Base-by-base conservation (phyloP, 2,329 filamentous ascomycete genomes). In the Talaromyces albobiverticillius region DNA sequence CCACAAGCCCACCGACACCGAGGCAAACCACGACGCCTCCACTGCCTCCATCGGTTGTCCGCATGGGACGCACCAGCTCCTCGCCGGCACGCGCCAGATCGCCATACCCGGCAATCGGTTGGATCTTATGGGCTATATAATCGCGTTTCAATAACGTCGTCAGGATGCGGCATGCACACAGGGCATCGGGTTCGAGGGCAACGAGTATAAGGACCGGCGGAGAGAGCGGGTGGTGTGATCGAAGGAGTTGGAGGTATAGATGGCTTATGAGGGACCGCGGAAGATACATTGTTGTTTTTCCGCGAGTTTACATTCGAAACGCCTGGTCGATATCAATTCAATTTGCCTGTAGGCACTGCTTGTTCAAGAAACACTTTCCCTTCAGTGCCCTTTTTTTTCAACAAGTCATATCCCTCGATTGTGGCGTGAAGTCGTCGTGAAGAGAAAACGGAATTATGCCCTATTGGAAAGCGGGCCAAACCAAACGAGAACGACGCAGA, bases 71-170 rank as follows among this genome's bases (percentile, higher is more conserved):
- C 38, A 96, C 88, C 42, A 95, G 79, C 61, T 92, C 85, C 65
- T 83, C 82, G 43, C 92, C 92, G 20, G 87, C 87, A 62, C 84
- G 86, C 66, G 89, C 82, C 45, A 99, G 83, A 70, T 97, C 94
- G 60, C 84, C 86, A 83, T 96, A 97, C 53, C 94, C 94, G 18
- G 90, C 85, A 52, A 99, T 87, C 1, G 94, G 94, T 66, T 96
- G 90, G 66, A 97, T 96, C 74, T 96, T 97, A 77, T 97, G 93
- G 13, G 88, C 89, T 62, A 99, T 95, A 69, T 95, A 97, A 78
- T 99, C 94, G 79, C 93, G 88, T 75, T 95, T 96, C 57, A 99
- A 80, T n/a, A 99, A 81, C 48, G 88, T 83, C 2, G 93, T 95
- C 46, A 99, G 84, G 57, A 99, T 96, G 58, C 92, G 90, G 70